phyloP scores from a whole-genome alignment of 257 asterid species.

The Rubia yunnanensis region DNA sequence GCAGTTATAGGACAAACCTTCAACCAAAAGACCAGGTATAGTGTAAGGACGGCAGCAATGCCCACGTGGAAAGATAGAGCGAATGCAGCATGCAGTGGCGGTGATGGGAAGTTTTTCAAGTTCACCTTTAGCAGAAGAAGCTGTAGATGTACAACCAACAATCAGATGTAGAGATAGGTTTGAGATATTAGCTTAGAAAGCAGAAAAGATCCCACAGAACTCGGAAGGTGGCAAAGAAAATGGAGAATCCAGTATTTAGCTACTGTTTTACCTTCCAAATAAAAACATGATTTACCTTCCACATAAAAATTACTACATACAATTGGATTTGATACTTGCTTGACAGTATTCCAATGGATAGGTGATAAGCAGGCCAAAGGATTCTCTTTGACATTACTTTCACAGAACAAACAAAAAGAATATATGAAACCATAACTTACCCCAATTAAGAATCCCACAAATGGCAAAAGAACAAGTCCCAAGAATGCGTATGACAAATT shows the following conservation, averaged over 20 bases:
- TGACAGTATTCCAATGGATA: background rate
- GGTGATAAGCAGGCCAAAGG: background rate
- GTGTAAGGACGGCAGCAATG: conserved; percentile 72
- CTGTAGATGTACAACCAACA: conserved; percentile 35
- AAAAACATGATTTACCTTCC: background rate
- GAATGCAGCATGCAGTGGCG: conserved; percentile 55
- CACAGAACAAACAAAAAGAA: conserved; percentile 10
- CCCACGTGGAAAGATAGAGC: conserved; percentile 74
- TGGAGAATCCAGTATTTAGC: background rate
- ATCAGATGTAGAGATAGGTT: conserved; percentile 7
- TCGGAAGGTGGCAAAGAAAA: background rate
- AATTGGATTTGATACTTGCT: background rate
- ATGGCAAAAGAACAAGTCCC: conserved; percentile 71
- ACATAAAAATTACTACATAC: background rate
- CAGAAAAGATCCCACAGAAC: background rate
- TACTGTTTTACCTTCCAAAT: too few relatives aligned
- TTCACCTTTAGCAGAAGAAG: conserved; percentile 60
- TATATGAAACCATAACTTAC: conserved; percentile 25
- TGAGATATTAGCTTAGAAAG: background rate
- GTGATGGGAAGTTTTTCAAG: conserved; percentile 68
- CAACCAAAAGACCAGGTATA: conserved; percentile 78
- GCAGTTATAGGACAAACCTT: conserved; percentile 42
- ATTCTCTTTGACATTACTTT: background rate
- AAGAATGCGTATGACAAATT: conserved; percentile 74
- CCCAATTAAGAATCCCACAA: conserved; percentile 85